Evolutionary conservation across 768 basidiomycete genomes (phyloP).

Genomic region (Agaricus sinodeliciosus): DNA sequence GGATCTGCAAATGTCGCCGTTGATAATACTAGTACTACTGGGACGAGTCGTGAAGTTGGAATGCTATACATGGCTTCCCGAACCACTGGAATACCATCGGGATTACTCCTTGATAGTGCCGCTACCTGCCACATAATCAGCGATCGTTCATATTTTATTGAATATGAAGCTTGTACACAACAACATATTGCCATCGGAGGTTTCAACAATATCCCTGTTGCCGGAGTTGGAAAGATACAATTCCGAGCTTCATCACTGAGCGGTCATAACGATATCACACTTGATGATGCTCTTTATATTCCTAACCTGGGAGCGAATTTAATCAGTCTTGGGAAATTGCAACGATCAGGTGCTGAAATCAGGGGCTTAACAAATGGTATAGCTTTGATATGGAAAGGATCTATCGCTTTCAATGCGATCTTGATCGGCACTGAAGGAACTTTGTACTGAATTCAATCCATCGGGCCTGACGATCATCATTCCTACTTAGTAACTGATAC

Average conservation of each 20-base stretch:
- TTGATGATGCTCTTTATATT: constrained; percentile 13
- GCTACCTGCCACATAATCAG: constrained; percentile 14
- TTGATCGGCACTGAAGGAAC: background rate
- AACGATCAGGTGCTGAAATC: constrained; percentile 9
- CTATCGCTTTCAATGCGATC: background rate
- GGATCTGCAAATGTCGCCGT: background rate
- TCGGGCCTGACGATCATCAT: background rate
- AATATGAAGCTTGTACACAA: background rate
- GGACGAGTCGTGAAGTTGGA: no score
- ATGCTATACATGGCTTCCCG: no score
- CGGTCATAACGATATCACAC: constrained; percentile 5
- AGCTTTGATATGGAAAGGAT: background rate
- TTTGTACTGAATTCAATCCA: constrained; percentile 6
- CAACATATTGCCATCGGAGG: constrained; percentile 13
- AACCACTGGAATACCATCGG: background rate
- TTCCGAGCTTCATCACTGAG: constrained; percentile 6
- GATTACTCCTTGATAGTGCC: constrained; percentile 11
- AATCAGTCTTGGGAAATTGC: constrained; percentile 14
- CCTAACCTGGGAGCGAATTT: constrained; percentile 15
- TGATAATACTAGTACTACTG: no score
- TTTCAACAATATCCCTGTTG: constrained; percentile 8
- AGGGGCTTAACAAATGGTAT: background rate
- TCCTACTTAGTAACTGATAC: background rate
- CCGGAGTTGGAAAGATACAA: constrained; percentile 9
- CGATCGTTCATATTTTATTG: constrained; percentile 8